Evolutionary conservation across 495 filamentous ascomycete genomes (phyloP), one percentile per base, ranked within the genome.

Genomic region (Mytilinidion resinicola): DNA sequence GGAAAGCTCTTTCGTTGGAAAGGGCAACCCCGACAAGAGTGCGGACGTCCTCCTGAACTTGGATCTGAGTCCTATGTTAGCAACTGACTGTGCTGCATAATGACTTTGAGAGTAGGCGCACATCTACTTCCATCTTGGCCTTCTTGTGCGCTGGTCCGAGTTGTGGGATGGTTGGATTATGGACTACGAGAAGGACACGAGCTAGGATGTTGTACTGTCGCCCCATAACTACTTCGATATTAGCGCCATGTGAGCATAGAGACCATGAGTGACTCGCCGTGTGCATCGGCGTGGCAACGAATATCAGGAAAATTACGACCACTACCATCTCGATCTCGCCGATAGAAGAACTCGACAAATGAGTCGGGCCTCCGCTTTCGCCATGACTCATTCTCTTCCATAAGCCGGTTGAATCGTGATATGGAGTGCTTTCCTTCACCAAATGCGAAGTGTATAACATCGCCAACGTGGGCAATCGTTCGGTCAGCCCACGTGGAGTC

Each of bases 81-180:
- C 8, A 4, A n/a, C 14, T 43, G 8, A 4, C 8, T n/a, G 14
- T n/a, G 17, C 8, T n/a, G 41, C 2, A 4, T 1, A 8, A 43
- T n/a, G 1, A 9, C 1, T n/a, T 9, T 43, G 41, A 9, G 2
- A 4, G 41, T 9, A 19, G 9, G 46, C 63, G 50, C 30, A 62
- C 63, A 53, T 65, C 63, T n/a, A 65, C 39, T 3, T 55, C 51
- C 19, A 44, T 37, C 8, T 51, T 48, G 33, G 63, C 59, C 20
- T 59, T 59, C 38, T 60, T 65, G 25, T 59, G 55, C 20, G 63
- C 55, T n/a, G 63, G 63, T 4, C 63, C 63, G 9, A 65, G 42
- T 36, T 60, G 58, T 15, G 63, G 63, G 6, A 62, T 65, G 4
- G 57, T 62, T 0, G 63, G 63, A 36, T 65, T 57, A 30, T 65